Conservation (phyloP, 305 asterid genomes). For the Solanum hybrid region DNA sequence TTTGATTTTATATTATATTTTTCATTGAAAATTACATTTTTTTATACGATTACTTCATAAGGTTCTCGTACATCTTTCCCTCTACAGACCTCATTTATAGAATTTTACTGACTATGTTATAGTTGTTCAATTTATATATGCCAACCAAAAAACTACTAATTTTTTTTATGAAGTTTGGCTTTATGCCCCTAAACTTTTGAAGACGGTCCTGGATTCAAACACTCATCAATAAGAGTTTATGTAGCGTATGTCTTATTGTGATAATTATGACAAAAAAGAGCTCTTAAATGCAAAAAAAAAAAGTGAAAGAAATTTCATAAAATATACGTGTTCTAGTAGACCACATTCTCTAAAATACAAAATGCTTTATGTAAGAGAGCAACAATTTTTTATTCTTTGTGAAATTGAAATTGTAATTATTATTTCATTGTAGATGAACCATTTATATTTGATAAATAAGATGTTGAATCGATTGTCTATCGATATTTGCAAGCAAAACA, state of each 20-base stretch:
- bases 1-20: no score
- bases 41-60: no score
- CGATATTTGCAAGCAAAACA: not conserved
- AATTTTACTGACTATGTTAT: no score
- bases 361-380: not conserved
- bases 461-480: not conserved
- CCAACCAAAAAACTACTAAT: no score
- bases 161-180: no score
- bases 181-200: not conserved
- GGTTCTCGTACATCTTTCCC: no score
- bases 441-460: not conserved
- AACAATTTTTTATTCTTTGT: not conserved
- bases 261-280: not conserved
- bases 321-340: not conserved
- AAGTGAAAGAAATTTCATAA: not conserved
- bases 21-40: no score
- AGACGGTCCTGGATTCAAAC: not conserved
- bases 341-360: not conserved
- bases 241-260: not conserved
- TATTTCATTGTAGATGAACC: not conserved
- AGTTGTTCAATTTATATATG: not conserved
- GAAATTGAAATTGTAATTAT: not conserved
- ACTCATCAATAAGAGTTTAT: not conserved
- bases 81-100: not conserved
- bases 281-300: not conserved